These are phyloP conservation scores for Aspergillus bridgeri DNA, from an alignment of 495 filamentous ascomycete species.

Conservation along the genomic window DNA sequence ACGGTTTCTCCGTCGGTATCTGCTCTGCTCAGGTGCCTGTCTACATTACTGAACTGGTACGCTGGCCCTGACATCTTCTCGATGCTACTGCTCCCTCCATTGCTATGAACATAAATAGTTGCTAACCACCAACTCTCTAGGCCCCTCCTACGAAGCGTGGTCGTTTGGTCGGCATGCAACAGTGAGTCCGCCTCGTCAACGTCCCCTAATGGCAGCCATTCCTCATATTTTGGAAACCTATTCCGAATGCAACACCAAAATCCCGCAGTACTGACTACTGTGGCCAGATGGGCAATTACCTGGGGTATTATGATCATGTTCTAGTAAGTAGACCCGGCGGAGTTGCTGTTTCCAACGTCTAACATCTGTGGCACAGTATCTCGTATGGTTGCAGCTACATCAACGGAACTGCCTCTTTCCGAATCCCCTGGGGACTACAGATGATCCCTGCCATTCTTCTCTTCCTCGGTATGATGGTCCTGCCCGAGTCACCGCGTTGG, in stretches of 20 bases:
- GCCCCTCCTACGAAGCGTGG: slow-evolving; percentile 67
- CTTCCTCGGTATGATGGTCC: slow-evolving; percentile 57
- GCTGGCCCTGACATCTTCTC: not conserved
- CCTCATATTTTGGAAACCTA: not conserved
- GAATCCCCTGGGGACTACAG: slow-evolving; percentile 74
- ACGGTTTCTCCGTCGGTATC: slow-evolving; percentile 72
- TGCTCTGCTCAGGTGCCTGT: slow-evolving; percentile 78
- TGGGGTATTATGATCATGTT: slow-evolving; percentile 85
- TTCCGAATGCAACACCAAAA: not conserved
- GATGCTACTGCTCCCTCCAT: too few relatives aligned
- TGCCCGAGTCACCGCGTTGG: slow-evolving; percentile 79
- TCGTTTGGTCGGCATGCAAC: slow-evolving; percentile 66
- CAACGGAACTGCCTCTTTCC: slow-evolving; percentile 55
- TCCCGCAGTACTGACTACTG: not conserved
- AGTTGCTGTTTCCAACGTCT: not conserved
- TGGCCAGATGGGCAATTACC: slow-evolving; percentile 58
- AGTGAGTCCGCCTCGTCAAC: slow-evolving; percentile 32
- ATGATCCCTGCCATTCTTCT: slow-evolving; percentile 67
- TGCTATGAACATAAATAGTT: not conserved
- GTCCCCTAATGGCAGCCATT: too few relatives aligned
- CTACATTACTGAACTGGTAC: slow-evolving; percentile 66
- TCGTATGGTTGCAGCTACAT: slow-evolving; percentile 25
- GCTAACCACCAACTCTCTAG: slow-evolving; percentile 7
- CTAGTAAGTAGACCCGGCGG: slow-evolving; percentile 25
- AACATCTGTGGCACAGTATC: slow-evolving; percentile 9